Conservation (phyloP, 768 basidiomycete genomes). For the Pisolithus microcarpus region DNA sequence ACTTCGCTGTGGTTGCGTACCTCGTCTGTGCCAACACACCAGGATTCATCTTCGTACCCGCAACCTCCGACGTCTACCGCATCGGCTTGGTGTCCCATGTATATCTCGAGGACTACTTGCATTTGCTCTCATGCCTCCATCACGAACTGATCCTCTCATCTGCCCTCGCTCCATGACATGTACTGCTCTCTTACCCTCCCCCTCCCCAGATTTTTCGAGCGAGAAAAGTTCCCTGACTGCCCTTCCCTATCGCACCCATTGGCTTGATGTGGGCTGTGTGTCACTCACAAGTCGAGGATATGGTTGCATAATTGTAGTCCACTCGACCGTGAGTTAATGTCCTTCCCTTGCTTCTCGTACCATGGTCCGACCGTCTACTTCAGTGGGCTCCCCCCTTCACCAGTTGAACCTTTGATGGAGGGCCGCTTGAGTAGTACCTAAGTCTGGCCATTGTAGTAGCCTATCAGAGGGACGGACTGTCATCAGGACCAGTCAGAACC, state of each 20-base stretch:
- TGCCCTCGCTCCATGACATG: constrained; percentile 30
- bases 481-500: too few relatives aligned
- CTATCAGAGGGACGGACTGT: too few relatives aligned
- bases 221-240: constrained; percentile 18
- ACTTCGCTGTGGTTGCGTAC: too few relatives aligned
- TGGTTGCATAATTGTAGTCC: neutral
- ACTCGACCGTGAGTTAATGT: neutral
- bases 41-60: constrained; percentile 40
- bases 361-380: neutral
- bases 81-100: constrained; percentile 18
- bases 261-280: constrained; percentile 25
- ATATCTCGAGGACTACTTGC: neutral
- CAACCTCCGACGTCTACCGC: constrained; percentile 13
- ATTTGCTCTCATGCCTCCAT: constrained; percentile 1
- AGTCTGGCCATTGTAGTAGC: constrained; percentile 1
- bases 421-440: constrained; percentile 17
- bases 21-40: constrained; percentile 52
- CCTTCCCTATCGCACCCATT: constrained; percentile 24
- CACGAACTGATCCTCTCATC: constrained; percentile 39
- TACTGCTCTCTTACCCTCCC: constrained; percentile 4
- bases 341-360: neutral
- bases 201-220: constrained; percentile 7
- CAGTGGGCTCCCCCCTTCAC: constrained; percentile 27
- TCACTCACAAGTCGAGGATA: neutral
- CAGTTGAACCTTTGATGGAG: constrained; percentile 28